These are phyloP conservation scores for Mariannaea sp. DNA, from an alignment of 2,329 filamentous ascomycete genomes.

Conservation along the genomic window DNA sequence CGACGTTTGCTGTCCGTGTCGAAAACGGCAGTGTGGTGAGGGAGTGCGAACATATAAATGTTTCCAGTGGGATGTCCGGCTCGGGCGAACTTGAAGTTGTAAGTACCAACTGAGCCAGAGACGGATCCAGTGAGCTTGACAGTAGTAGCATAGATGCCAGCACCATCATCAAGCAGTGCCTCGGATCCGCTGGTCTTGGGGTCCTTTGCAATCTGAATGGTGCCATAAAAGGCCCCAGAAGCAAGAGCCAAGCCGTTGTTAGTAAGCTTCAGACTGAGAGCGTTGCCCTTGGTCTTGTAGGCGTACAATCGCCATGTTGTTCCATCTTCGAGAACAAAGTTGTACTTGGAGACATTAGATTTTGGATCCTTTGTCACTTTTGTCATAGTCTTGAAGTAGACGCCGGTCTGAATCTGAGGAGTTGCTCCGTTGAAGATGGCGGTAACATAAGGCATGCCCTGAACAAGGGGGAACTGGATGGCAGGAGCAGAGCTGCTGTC, in stretches of 20 bases:
- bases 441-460: constrained; percentile 89
- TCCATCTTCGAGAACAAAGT: constrained; percentile 71
- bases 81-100: constrained; percentile 75
- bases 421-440: constrained; percentile 72
- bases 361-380: constrained; percentile 61
- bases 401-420: constrained; percentile 74
- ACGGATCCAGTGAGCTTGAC: constrained; percentile 68
- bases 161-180: constrained; percentile 72
- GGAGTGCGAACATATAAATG: constrained; percentile 84
- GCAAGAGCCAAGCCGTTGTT: constrained; percentile 70
- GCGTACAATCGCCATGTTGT: constrained; percentile 83
- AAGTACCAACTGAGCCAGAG: constrained; percentile 65
- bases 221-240: constrained; percentile 71
- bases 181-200: constrained; percentile 62
- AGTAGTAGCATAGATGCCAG: constrained; percentile 73
- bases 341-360: constrained; percentile 75
- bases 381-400: constrained; percentile 74
- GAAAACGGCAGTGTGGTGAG: constrained; percentile 83
- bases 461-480: constrained; percentile 80
- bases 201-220: constrained; percentile 83
- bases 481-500: constrained; percentile 57
- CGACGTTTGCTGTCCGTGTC: constrained; percentile 58
- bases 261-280: constrained; percentile 69
- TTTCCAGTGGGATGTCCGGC: constrained; percentile 63
- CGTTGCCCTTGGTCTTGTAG: constrained; percentile 60